Percentiles rank a stretch among this genome's conserved stretches.
Conservation (phyloP, 192 early-diverging fungal genomes). For the Funneliformis mosseae region DNA sequence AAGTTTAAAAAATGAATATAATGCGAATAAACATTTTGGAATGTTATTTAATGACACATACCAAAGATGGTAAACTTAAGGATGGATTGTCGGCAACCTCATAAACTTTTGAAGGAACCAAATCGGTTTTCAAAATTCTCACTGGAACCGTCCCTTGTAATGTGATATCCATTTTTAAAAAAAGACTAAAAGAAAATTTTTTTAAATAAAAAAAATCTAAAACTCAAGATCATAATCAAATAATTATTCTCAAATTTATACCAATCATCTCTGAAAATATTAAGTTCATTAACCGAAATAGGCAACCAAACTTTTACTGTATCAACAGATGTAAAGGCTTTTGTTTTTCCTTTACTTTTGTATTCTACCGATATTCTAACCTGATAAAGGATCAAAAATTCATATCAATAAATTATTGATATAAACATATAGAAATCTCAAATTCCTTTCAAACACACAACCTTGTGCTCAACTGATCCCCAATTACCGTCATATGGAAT, state of each 20-base stretch:
- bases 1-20: not conserved
- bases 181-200: constrained; percentile 19
- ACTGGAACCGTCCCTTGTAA: constrained; percentile 51
- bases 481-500: constrained; percentile 50
- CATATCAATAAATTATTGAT: not conserved
- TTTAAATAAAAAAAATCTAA: not conserved
- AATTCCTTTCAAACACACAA: constrained; percentile 12
- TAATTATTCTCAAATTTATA: constrained; percentile 32
- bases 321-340: constrained; percentile 50
- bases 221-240: not conserved
- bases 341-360: constrained; percentile 42
- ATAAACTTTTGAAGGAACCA: constrained; percentile 49
- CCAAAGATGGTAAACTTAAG: constrained; percentile 28
- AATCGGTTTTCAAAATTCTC: constrained; percentile 50
- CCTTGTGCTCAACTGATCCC: constrained; percentile 43
- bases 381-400: constrained; percentile 37
- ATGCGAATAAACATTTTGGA: not conserved
- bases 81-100: constrained; percentile 41
- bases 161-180: constrained; percentile 1
- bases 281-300: constrained; percentile 56
- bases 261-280: constrained; percentile 58
- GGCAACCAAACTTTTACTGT: constrained; percentile 54
- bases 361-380: constrained; percentile 51
- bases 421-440: not conserved
- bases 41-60: constrained; percentile 3